These are phyloP conservation scores for Haberlea rhodopensis DNA, from an alignment of 257 asterid species.

Conservation along the genomic window DNA sequence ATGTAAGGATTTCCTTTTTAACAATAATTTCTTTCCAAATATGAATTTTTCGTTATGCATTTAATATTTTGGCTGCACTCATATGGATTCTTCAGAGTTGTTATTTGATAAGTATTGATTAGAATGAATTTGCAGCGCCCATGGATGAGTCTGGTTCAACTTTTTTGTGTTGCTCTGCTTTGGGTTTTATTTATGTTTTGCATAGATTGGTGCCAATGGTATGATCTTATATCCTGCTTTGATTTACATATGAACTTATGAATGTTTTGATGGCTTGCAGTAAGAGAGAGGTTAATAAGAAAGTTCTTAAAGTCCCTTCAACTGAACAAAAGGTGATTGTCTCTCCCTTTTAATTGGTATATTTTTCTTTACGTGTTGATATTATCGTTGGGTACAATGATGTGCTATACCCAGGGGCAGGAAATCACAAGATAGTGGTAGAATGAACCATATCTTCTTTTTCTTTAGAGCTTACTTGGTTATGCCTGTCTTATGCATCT, in stretches of 20 bases:
- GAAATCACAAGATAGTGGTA: not conserved
- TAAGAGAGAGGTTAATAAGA: slow-evolving; percentile 95
- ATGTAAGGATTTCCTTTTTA: slow-evolving; percentile 44
- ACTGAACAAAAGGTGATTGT: slow-evolving; percentile 76
- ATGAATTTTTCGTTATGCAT: not conserved
- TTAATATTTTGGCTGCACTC: slow-evolving; percentile 5
- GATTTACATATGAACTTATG: slow-evolving; percentile 10
- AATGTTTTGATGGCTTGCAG: slow-evolving; percentile 52
- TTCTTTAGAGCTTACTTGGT: too few species aligned
- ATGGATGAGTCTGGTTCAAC: too few species aligned
- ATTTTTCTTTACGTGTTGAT: too few species aligned
- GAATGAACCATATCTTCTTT: slow-evolving; percentile 17
- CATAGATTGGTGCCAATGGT: slow-evolving; percentile 1
- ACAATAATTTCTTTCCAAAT: slow-evolving; percentile 17
- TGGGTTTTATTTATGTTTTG: not conserved
- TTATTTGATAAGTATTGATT: too few species aligned
- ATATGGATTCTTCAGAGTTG: not conserved
- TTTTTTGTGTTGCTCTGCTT: not conserved
- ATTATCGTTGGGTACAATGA: too few species aligned
- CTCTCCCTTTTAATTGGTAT: slow-evolving; percentile 5
- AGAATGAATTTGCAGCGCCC: too few species aligned
- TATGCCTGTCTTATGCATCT: too few species aligned
- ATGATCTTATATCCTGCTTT: not conserved
- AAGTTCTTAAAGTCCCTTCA: slow-evolving; percentile 91
- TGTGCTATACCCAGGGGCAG: not conserved